Base-by-base conservation (phyloP, 2,329 filamentous ascomycete genomes). In the Neofusicoccum sp. region DNA sequence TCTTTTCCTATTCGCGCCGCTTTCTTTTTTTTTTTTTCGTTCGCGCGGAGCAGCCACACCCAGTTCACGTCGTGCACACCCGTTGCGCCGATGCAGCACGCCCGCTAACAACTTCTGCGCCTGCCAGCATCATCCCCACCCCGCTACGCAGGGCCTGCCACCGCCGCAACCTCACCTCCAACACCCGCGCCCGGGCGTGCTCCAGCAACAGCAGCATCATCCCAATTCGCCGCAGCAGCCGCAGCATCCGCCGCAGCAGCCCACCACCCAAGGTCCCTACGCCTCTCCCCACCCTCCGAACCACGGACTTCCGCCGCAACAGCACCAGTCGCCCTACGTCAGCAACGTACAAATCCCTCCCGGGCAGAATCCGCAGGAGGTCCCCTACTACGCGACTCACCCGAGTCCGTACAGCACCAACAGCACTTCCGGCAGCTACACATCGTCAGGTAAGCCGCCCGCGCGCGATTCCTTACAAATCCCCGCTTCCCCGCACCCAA, bases 351-450 rank as follows among this genome's bases (percentile, higher is more conserved):
- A 89, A 74, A 82, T 85, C 29, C 80, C 83, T 64, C 85, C 81
- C 72, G 83, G 84, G 48, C 88, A 89, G 72, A 83, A 84, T 72
- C 78, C 84, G 56, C 86, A 87, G 72, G 90, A 96, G 69, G 80
- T 90, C 59, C 84, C 87, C 49, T 87, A 85, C 71, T 96, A 94
- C 78, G 86, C 61, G 43, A 49, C 61, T 45, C 91, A 95, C 74
- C 86, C 90, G 67, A 92, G 88, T 75, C 87, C 91, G 9, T 96
- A 96, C 81, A 93, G 89, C 79, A 89, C 91, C 62, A 88, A 91
- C 69, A 92, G 89, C 79, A 87, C 89, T 65, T 88, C 90, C 62
- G 91, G 89, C 78, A 90, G 90, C 80, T 97, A 96, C 79, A 89
- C 91, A 67, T 92, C 92, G 74, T 90, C 91, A 70, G 75, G 74